A percentile compares a stretch with the other conserved stretches of the same genome.
Evolutionary conservation across 148 eudicot species (phyloP).

Genomic region (Chenopodium quinoa): DNA sequence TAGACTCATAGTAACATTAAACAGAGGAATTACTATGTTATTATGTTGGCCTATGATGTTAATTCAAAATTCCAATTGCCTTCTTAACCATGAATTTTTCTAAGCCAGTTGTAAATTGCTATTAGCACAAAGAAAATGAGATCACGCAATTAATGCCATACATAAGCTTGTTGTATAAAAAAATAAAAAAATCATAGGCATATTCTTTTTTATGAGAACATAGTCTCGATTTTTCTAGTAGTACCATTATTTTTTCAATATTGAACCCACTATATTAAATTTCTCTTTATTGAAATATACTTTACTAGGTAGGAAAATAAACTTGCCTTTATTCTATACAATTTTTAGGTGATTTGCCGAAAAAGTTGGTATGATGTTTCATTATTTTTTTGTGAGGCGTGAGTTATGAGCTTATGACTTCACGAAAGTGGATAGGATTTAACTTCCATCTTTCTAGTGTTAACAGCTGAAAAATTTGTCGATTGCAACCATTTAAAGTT

Average conservation of each 20-base stretch:
- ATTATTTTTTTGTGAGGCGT: neutral
- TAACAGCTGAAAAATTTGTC: neutral
- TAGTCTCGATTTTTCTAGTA: neutral
- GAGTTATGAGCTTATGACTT: neutral
- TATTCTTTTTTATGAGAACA: neutral
- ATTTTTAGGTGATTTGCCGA: neutral
- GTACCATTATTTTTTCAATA: too few species aligned
- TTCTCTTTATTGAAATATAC: neutral
- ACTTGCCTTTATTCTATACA: neutral
- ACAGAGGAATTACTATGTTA: too few species aligned
- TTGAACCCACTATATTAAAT: neutral
- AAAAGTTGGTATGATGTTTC: constrained; percentile 1
- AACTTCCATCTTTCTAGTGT: neutral
- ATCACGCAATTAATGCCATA: neutral
- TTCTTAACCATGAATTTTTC: neutral
- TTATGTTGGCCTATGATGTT: neutral
- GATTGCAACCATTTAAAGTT: too few species aligned
- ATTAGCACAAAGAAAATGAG: neutral
- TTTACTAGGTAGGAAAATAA: neutral
- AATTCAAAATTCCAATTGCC: neutral
- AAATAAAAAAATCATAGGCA: too few species aligned
- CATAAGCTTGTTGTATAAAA: neutral
- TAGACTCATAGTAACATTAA: too few species aligned
- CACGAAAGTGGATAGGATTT: neutral
- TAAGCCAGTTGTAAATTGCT: neutral